phyloP scores from a whole-genome alignment of 768 basidiomycete genomes.

The Lactarius deliciosus region DNA sequence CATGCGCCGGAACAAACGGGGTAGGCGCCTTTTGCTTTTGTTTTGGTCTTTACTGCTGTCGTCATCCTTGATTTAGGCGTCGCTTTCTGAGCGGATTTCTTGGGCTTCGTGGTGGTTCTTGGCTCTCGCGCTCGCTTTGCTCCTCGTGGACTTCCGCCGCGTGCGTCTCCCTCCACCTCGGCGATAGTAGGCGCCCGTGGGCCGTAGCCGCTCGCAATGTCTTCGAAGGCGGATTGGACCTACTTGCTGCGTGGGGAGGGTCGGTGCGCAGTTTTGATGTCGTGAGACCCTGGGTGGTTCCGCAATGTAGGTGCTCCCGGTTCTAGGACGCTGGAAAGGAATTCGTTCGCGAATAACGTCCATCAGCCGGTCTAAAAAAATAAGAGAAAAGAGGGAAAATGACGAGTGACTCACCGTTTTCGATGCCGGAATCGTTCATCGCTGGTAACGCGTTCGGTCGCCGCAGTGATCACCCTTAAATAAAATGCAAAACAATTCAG shows the following conservation, averaged over 20 bases:
- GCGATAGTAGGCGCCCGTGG: not conserved
- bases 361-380: not conserved
- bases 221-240: not conserved
- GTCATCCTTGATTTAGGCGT: not conserved
- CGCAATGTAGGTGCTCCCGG: conserved; percentile 4
- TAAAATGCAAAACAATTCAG: too few species aligned
- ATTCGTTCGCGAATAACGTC: not conserved
- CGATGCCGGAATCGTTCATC: conserved; percentile 57
- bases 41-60: conserved; percentile 3
- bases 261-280: conserved; percentile 4
- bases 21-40: not conserved
- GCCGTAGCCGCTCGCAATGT: not conserved
- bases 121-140: not conserved
- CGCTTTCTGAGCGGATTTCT: not conserved
- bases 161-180: not conserved
- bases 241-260: not conserved
- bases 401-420: conserved; percentile 42
- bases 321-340: not conserved
- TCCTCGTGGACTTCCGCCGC: not conserved
- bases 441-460: conserved; percentile 28
- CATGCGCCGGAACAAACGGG: not conserved
- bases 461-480: too few species aligned
- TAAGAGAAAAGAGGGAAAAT: not conserved
- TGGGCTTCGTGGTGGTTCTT: not conserved
- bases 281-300: conserved; percentile 55